These are phyloP conservation scores for Chrysosporium queenslandicum DNA, from an alignment of 2,329 filamentous ascomycete genomes.

Conservation along the genomic window DNA sequence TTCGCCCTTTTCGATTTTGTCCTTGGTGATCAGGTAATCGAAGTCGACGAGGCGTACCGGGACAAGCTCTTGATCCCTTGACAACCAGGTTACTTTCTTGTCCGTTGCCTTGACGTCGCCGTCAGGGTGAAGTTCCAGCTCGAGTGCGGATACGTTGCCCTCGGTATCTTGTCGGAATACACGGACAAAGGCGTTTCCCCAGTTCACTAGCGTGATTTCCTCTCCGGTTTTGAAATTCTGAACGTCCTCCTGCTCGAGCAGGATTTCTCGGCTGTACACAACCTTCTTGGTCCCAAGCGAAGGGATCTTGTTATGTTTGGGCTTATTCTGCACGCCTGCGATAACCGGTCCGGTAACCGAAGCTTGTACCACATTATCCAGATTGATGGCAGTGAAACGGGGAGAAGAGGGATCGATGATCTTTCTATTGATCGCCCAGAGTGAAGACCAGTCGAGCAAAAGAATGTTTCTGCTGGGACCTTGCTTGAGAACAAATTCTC, in stretches of 20 bases:
- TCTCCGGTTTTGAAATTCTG: slow-evolving; percentile 25
- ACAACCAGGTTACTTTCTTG: slow-evolving; percentile 95
- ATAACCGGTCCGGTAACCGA: slow-evolving; percentile 37
- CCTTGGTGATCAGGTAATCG: slow-evolving; percentile 90
- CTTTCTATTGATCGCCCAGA: slow-evolving; percentile 54
- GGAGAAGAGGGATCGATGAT: slow-evolving; percentile 53
- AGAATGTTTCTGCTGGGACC: slow-evolving; percentile 34
- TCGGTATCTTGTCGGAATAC: slow-evolving; percentile 41
- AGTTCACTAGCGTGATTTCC: slow-evolving; percentile 43
- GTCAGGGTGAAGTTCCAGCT: slow-evolving; percentile 74
- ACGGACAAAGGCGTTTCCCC: slow-evolving; percentile 56
- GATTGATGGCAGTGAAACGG: slow-evolving; percentile 25
- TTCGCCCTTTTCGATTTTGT: slow-evolving; percentile 83
- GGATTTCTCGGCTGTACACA: slow-evolving; percentile 23
- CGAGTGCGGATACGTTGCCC: slow-evolving; percentile 58
- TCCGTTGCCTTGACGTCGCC: slow-evolving; percentile 91
- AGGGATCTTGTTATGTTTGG: slow-evolving; percentile 26
- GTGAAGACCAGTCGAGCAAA: slow-evolving; percentile 34
- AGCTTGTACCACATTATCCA: slow-evolving; percentile 21
- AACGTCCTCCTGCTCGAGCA: slow-evolving; percentile 28
- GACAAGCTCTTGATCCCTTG: slow-evolving; percentile 64
- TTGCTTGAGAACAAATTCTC: slow-evolving; percentile 35
- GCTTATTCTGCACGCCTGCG: slow-evolving; percentile 41
- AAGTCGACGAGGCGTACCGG: slow-evolving; percentile 89
- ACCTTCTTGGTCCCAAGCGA: slow-evolving; percentile 28